Conservation (phyloP, 2,329 filamentous ascomycete genomes). For the Thelonectria olida region DNA sequence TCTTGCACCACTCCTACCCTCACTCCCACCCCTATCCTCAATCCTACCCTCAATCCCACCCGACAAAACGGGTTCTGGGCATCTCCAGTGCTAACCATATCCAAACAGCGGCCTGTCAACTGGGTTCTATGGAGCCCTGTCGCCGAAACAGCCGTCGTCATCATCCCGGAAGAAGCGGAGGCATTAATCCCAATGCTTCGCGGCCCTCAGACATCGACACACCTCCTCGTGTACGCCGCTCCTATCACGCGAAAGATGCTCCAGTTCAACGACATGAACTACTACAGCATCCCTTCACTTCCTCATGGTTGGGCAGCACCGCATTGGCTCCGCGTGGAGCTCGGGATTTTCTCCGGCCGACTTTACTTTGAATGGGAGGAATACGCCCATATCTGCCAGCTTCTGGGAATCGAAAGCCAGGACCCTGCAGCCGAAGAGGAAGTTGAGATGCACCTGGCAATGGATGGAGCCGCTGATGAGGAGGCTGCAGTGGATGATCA, state of each 20-base stretch:
- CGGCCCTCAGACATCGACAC: conserved; percentile 12
- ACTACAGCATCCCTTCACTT: conserved; percentile 61
- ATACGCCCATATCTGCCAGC: conserved; percentile 43
- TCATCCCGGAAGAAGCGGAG: conserved; percentile 72
- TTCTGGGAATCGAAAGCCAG: conserved; percentile 43
- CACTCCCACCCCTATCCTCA: no score
- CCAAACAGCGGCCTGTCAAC: conserved; percentile 56
- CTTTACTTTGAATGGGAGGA: conserved; percentile 67
- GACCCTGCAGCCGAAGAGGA: background rate
- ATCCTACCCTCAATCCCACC: no score
- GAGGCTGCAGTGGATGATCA: background rate
- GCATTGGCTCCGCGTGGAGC: conserved; percentile 62
- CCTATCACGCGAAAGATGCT: conserved; percentile 60
- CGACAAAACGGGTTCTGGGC: no score
- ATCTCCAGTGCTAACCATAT: background rate
- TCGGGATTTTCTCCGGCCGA: conserved; percentile 68
- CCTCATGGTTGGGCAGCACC: conserved; percentile 56
- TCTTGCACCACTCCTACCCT: no score
- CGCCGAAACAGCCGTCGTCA: conserved; percentile 59
- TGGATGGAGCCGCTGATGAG: background rate
- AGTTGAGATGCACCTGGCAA: background rate
- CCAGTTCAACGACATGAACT: conserved; percentile 64
- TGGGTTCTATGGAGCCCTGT: conserved; percentile 67
- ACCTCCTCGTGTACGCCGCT: conserved; percentile 65
- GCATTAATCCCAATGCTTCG: conserved; percentile 56